Base-by-base conservation (phyloP, 441 rosid species). In the Jatropha podagrica region DNA sequence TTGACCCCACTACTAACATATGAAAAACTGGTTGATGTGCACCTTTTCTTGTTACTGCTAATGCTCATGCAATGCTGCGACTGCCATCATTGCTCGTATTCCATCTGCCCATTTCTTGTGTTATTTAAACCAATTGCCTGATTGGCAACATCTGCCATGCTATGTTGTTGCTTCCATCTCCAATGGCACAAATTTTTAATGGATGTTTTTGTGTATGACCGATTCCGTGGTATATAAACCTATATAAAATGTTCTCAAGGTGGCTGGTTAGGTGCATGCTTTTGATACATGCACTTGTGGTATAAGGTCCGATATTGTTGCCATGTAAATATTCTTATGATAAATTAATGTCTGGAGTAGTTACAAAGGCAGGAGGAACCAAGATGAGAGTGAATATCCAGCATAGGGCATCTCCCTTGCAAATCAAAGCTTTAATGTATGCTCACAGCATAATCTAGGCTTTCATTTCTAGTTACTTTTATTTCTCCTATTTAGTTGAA, bases 391-490 rank as follows among this genome's bases (percentile, higher is more conserved):
- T 18, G 60, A 7, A 37, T 37, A 23, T 69, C 40, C 17, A 44
- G n/a, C 66, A 69, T 37, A 18, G 41, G 40, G 58, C 74, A 63
- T 70, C 70, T 52, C 2, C 46, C 44, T 13, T 37, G 58, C 7
- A 40, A 73, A 73, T 18, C 1, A 49, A 51, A 64, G 32, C n/a
- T 40, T 49, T 61, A 41, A 11, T 12, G 7, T 8, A 38, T 65
- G 23, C 69, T 26, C n/a, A 63, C 41, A 23, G 40, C 40, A 11
- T 8, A 69, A 69, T 40, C 32, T 56, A 44, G 49, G 37, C 32
- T 68, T 58, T 61, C 54, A 11, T n/a, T 68, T 41, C 4, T 32
- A 20, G 55, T 9, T 27, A 15, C 7, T 23, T 12, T 51, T 54
- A 12, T 74, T 74, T 26, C 13, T 56, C 4, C 26, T 54, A 11